Conservation (phyloP, 2,329 filamentous ascomycete genomes). For the Daldinia sp. region DNA sequence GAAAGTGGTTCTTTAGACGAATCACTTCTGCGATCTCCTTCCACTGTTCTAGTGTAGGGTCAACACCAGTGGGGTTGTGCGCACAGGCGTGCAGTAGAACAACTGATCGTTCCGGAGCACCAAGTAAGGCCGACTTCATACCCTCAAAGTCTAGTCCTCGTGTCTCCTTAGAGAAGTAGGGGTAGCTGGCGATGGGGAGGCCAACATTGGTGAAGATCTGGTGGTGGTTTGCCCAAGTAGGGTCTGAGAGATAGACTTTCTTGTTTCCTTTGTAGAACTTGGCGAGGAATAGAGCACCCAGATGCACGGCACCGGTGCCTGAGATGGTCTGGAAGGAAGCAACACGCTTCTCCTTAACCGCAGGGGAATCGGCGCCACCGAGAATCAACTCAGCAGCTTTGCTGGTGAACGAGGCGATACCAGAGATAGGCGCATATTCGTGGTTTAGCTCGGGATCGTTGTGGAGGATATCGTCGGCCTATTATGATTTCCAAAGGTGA, state of each 20-base stretch:
- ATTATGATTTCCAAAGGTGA: slow-evolving; percentile 36
- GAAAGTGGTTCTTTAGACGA: slow-evolving; percentile 84
- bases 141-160: slow-evolving; percentile 93
- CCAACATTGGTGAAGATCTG: slow-evolving; percentile 96
- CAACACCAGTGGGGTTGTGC: slow-evolving; percentile 97
- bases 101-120: slow-evolving; percentile 82
- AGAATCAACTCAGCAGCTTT: slow-evolving; percentile 93
- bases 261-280: slow-evolving; percentile 86
- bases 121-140: slow-evolving; percentile 78
- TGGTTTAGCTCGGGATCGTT: slow-evolving; percentile 93
- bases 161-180: slow-evolving; percentile 91
- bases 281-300: slow-evolving; percentile 92
- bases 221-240: slow-evolving; percentile 98
- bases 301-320: slow-evolving; percentile 93
- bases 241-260: slow-evolving; percentile 89
- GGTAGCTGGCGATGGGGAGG: slow-evolving; percentile 83
- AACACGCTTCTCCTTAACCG: slow-evolving; percentile 84
- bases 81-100: slow-evolving; percentile 95
- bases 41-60: slow-evolving; percentile 95
- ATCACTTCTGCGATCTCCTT: slow-evolving; percentile 85
- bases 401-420: slow-evolving; percentile 84
- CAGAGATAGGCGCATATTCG: slow-evolving; percentile 97
- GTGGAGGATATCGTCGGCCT: slow-evolving; percentile 92
- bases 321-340: slow-evolving; percentile 94
- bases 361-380: slow-evolving; percentile 78